Percentiles rank a stretch among this genome's conserved stretches.
These are phyloP conservation scores for Botrytis medusae DNA, from an alignment of 2,329 filamentous ascomycete species.

Conservation along the genomic window DNA sequence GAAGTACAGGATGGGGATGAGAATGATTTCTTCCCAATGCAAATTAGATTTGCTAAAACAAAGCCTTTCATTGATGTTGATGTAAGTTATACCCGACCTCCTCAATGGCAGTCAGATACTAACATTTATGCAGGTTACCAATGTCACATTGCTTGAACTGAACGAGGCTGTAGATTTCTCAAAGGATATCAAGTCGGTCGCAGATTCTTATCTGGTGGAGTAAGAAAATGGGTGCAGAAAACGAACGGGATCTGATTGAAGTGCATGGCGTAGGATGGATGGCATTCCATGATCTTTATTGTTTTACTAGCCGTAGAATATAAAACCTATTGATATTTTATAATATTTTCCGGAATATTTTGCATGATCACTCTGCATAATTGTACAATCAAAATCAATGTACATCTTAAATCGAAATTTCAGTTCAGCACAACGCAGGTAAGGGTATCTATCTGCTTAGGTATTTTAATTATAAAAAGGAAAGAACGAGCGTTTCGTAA, in stretches of 20 bases:
- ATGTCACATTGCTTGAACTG: constrained; percentile 71
- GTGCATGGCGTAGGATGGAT: constrained; percentile 33
- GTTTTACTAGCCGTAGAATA: constrained; percentile 26
- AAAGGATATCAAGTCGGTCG: constrained; percentile 75
- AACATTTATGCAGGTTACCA: constrained; percentile 55
- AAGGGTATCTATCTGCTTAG: not conserved
- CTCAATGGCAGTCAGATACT: constrained; percentile 27
- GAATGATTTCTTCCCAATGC: constrained; percentile 98
- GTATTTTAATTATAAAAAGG: not conserved
- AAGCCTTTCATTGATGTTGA: constrained; percentile 89
- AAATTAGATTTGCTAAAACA: constrained; percentile 81
- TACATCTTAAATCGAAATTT: not conserved
- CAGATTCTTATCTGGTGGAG: constrained; percentile 75
- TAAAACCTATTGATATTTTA: constrained; percentile 22
- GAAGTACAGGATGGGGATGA: constrained; percentile 86
- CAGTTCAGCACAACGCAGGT: not conserved
- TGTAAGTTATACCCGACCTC: constrained; percentile 55
- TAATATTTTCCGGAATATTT: not conserved
- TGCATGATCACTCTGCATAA: not conserved
- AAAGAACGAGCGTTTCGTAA: constrained; percentile 11
- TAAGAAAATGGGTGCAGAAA: constrained; percentile 46
- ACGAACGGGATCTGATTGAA: constrained; percentile 23
- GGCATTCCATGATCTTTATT: constrained; percentile 24
- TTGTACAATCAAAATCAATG: not conserved
- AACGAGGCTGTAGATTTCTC: constrained; percentile 79